Evolutionary conservation across 2,329 filamentous ascomycete species (phyloP).

Genomic region (Alternaria solani): DNA sequence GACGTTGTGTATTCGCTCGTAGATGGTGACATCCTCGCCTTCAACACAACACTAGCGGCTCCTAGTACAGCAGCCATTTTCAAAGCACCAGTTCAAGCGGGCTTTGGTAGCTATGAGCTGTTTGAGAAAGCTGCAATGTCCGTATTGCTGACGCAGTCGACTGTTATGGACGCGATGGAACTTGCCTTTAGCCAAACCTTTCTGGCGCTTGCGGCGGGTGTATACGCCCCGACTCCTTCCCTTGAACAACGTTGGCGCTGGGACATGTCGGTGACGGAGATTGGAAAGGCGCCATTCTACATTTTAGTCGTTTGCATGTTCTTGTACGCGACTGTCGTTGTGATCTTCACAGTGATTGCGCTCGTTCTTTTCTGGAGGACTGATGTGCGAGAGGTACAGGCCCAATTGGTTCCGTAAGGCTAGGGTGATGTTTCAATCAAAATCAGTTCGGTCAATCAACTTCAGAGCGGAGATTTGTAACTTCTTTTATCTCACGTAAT

Average conservation of each 20-base stretch:
- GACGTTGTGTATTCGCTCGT: slow-evolving; percentile 7
- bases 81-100: slow-evolving; percentile 6
- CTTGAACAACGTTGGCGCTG: not conserved
- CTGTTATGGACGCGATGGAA: not conserved
- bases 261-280: not conserved
- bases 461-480: no score
- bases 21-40: not conserved
- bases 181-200: slow-evolving; percentile 2
- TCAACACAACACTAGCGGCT: not conserved
- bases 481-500: no score
- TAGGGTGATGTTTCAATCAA: no score
- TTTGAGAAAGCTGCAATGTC: slow-evolving; percentile 1
- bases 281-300: not conserved
- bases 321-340: not conserved
- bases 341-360: not conserved
- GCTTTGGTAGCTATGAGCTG: not conserved
- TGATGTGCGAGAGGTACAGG: not conserved
- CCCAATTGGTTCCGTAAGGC: no score
- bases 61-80: not conserved
- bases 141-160: not conserved
- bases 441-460: no score
- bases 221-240: not conserved
- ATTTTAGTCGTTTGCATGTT: not conserved
- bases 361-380: not conserved
- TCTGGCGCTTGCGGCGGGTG: not conserved